Percentiles rank a stretch among this genome's conserved stretches.
phyloP scores from a whole-genome alignment of 179 eudicot genomes.

The Beta lomatogona region DNA sequence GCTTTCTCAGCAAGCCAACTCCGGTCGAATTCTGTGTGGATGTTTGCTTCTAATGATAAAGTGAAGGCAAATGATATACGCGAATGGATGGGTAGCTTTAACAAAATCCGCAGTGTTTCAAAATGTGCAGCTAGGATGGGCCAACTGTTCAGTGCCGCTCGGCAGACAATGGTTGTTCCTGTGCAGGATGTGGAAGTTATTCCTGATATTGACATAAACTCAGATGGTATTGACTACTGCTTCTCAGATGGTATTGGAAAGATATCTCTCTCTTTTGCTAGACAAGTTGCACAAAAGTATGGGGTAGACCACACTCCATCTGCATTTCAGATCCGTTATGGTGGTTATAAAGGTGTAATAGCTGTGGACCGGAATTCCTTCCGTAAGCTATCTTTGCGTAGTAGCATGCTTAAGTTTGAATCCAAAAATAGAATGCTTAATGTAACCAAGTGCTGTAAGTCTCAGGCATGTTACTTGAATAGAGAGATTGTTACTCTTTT shows the following conservation, averaged over 20 bases:
- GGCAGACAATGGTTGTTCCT: conserved; percentile 65
- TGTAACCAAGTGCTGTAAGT: conserved; percentile 76
- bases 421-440: conserved; percentile 89
- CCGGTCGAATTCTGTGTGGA: conserved; percentile 93
- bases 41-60: conserved; percentile 94
- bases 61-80: conserved; percentile 78
- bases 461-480: conserved; percentile 86
- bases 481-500: conserved; percentile 82
- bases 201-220: conserved; percentile 68
- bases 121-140: conserved; percentile 99
- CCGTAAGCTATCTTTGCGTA: conserved; percentile 73
- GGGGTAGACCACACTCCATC: conserved; percentile 64
- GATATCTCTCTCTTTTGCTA: conserved; percentile 76
- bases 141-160: conserved; percentile 83
- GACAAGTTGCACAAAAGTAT: conserved; percentile 69
- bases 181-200: conserved; percentile 69
- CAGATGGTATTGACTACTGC: conserved; percentile 79
- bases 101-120: conserved; percentile 83
- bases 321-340: conserved; percentile 92
- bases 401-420: conserved; percentile 95
- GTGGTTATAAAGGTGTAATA: conserved; percentile 96
- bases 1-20: conserved; percentile 97
- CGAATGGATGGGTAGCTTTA: conserved; percentile 97
- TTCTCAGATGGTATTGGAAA: conserved; percentile 98
- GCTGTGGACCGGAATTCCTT: conserved; percentile 82